Evolutionary conservation across 768 basidiomycete genomes (phyloP).

Genomic region (Auricularia auricula-judae): DNA sequence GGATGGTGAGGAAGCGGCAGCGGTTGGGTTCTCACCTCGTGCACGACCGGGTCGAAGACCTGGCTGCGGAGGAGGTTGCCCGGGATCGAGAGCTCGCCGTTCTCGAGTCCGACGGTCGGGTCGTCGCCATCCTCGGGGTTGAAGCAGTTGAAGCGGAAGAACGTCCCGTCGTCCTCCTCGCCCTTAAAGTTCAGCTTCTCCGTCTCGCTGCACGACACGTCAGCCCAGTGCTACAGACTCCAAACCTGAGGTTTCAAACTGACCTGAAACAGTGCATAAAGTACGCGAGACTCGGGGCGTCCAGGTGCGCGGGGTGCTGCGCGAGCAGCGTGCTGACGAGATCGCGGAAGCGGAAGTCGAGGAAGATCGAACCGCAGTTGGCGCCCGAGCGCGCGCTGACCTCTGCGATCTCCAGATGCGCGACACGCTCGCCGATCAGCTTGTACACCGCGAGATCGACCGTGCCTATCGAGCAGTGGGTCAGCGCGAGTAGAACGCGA

Average conservation of each 20-base stretch:
- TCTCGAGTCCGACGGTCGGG: constrained; percentile 63
- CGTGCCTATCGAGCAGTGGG: constrained; percentile 20
- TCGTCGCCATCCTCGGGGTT: constrained; percentile 79
- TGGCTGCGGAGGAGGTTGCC: constrained; percentile 68
- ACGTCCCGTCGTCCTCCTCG: constrained; percentile 60
- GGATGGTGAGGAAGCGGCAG: background rate
- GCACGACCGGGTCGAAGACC: constrained; percentile 83
- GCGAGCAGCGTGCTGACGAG: constrained; percentile 64
- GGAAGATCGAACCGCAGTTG: constrained; percentile 79
- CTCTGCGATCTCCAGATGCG: constrained; percentile 83
- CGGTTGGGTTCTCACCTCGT: constrained; percentile 38
- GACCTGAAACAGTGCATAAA: constrained; percentile 34
- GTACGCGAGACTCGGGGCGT: constrained; percentile 70
- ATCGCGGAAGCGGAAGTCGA: constrained; percentile 77
- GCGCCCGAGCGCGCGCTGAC: constrained; percentile 81
- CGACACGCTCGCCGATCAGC: constrained; percentile 63
- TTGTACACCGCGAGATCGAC: constrained; percentile 42
- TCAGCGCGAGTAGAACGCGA: too few relatives aligned
- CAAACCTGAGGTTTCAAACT: too few relatives aligned
- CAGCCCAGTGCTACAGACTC: too few relatives aligned
- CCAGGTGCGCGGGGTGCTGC: constrained; percentile 81
- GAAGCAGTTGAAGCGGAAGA: constrained; percentile 82
- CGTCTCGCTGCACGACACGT: constrained; percentile 64
- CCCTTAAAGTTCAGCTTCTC: constrained; percentile 75
- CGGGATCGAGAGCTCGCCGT: constrained; percentile 76